phyloP scores from a whole-genome alignment of 108 stramenopile genomes.

The Nitzschia sp. region DNA sequence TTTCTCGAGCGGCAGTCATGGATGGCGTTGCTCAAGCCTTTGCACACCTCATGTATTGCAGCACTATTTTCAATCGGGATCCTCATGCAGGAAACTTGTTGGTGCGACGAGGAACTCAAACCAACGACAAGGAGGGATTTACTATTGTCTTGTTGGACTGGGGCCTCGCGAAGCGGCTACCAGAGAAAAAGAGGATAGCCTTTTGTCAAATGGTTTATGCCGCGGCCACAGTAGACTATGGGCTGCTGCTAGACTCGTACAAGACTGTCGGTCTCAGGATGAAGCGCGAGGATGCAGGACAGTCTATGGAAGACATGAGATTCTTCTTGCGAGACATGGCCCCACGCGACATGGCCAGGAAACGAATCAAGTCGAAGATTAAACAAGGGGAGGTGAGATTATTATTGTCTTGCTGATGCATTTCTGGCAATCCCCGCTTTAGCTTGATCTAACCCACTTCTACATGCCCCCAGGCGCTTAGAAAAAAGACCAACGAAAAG shows the following conservation, averaged over 20 bases:
- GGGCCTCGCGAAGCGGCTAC: conserved; percentile 50
- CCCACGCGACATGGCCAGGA: conserved; percentile 41
- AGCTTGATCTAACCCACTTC: background rate
- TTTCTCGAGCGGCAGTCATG: conserved; percentile 47
- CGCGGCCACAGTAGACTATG: conserved; percentile 32
- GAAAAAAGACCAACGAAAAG: conserved; percentile 18
- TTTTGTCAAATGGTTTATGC: conserved; percentile 44
- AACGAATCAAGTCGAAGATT: conserved; percentile 29
- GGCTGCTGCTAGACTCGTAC: conserved; percentile 29
- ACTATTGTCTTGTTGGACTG: conserved; percentile 54
- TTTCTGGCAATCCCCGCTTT: background rate
- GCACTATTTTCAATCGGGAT: conserved; percentile 75
- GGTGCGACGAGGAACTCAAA: conserved; percentile 25
- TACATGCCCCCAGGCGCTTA: background rate
- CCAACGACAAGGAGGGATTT: conserved; percentile 17
- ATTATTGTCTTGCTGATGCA: background rate
- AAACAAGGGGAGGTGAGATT: conserved; percentile 22
- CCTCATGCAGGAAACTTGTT: conserved; percentile 76
- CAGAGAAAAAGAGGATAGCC: conserved; percentile 24
- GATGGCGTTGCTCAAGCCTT: conserved; percentile 58
- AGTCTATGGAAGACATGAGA: conserved; percentile 41
- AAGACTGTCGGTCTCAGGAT: conserved; percentile 33
- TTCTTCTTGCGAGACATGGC: conserved; percentile 47
- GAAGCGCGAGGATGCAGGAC: conserved; percentile 34
- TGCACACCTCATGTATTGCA: conserved; percentile 65